phyloP scores from a whole-genome alignment of 192 early-diverging fungal species.

The Coemansia sp. region DNA sequence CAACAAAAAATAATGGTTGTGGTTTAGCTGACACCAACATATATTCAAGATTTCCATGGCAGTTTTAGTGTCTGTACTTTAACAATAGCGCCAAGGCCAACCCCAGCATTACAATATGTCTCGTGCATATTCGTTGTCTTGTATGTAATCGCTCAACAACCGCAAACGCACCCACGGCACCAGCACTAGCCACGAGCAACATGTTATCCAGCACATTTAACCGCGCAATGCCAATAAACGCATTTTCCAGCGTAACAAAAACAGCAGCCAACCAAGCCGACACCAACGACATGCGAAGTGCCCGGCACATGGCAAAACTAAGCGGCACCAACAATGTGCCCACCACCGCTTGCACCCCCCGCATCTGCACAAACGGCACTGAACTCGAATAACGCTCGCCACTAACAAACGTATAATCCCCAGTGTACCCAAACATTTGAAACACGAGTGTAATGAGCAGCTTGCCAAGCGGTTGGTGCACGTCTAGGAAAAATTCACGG shows the following conservation, averaged over 20 bases:
- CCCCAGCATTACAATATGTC: neutral
- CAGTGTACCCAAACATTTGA: constrained; percentile 71
- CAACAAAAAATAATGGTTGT: neutral
- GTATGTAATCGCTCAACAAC: neutral
- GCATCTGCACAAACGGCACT: constrained; percentile 82
- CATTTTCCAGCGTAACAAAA: constrained; percentile 74
- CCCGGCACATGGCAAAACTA: constrained; percentile 60
- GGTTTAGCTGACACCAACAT: neutral
- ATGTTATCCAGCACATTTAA: constrained; percentile 94
- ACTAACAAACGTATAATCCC: constrained; percentile 78
- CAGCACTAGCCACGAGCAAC: constrained; percentile 78
- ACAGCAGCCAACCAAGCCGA: constrained; percentile 59
- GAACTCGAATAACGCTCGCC: constrained; percentile 73
- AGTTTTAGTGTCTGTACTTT: neutral
- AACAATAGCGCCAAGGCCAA: neutral
- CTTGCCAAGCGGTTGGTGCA: constrained; percentile 91
- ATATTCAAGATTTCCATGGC: no score
- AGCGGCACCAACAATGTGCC: constrained; percentile 81
- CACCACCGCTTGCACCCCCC: constrained; percentile 68
- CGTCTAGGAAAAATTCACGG: constrained; percentile 91
- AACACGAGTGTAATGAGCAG: constrained; percentile 69
- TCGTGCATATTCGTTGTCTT: neutral
- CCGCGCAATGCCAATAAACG: constrained; percentile 65
- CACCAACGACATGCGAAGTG: constrained; percentile 7
- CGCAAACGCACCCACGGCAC: constrained; percentile 6